A percentile compares a stretch with the other conserved stretches of the same genome.
Conservation (phyloP, 2,329 filamentous ascomycete species). For the Xylariaceae sp. region DNA sequence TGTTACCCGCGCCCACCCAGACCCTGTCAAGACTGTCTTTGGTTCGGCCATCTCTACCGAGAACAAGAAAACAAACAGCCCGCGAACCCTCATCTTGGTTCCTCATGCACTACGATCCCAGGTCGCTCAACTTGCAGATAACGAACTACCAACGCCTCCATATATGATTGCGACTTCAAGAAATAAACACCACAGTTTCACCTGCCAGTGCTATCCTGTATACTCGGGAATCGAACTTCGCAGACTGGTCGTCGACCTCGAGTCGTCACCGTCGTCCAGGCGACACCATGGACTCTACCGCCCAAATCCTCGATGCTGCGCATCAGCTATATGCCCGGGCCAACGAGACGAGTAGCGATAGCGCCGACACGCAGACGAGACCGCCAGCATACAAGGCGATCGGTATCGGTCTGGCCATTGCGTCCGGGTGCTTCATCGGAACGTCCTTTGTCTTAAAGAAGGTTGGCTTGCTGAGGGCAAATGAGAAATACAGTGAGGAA, state of each 20-base stretch:
- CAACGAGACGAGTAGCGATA: slow-evolving; percentile 29
- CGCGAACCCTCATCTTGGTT: not conserved
- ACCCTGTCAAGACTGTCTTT: not conserved
- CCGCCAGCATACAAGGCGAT: slow-evolving; percentile 72
- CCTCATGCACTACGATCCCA: not conserved
- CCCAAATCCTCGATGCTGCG: slow-evolving; percentile 29
- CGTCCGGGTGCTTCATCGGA: slow-evolving; percentile 89
- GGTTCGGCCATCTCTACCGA: not conserved
- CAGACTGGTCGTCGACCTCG: not conserved
- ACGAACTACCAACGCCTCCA: not conserved
- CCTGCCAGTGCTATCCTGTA: not conserved
- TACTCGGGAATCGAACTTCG: not conserved
- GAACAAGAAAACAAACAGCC: not conserved
- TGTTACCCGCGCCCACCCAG: not conserved
- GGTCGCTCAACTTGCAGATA: not conserved
- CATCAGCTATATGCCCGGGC: slow-evolving; percentile 38
- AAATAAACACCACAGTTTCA: not conserved
- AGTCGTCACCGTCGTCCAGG: slow-evolving; percentile 2
- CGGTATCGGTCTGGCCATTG: slow-evolving; percentile 79
- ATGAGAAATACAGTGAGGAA: slow-evolving; percentile 93
- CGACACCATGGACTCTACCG: slow-evolving; percentile 33
- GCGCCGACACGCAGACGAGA: slow-evolving; percentile 28
- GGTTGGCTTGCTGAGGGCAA: slow-evolving; percentile 82
- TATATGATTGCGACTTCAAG: not conserved
- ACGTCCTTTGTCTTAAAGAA: slow-evolving; percentile 96